Evolutionary conservation across 306 rosid species (phyloP).

Genomic region (Abrus precatorius): DNA sequence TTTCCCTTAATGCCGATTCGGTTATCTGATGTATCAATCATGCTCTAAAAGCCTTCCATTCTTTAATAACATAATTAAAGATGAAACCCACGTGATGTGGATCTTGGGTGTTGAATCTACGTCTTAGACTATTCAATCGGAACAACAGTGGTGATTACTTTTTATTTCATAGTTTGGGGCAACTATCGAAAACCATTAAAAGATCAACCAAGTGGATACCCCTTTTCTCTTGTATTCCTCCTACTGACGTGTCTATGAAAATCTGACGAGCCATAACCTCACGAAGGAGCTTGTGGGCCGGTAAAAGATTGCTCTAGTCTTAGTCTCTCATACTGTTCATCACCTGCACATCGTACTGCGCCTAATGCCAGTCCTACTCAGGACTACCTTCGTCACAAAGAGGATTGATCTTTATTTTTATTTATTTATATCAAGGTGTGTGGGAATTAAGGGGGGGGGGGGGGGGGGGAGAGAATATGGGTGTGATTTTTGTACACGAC

Average conservation of each 20-base stretch:
- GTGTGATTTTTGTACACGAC: too few relatives aligned
- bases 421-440: too few relatives aligned
- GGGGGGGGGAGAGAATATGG: too few relatives aligned
- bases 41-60: neutral
- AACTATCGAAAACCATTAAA: neutral
- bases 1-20: too few relatives aligned
- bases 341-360: neutral
- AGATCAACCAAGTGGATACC: neutral
- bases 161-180: neutral
- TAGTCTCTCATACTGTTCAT: neutral
- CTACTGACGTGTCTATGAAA: slow-evolving; percentile 8
- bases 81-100: slow-evolving; percentile 1
- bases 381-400: too few relatives aligned
- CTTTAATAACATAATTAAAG: neutral
- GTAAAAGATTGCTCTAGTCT: neutral
- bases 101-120: neutral
- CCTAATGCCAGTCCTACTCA: neutral
- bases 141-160: neutral
- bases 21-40: neutral
- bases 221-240: neutral
- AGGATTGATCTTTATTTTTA: too few relatives aligned
- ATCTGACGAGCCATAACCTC: neutral
- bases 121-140: neutral
- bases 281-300: neutral
- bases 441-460: too few relatives aligned